Conservation (phyloP, 2,329 filamentous ascomycete species). For the Fusarium ramigenum region DNA sequence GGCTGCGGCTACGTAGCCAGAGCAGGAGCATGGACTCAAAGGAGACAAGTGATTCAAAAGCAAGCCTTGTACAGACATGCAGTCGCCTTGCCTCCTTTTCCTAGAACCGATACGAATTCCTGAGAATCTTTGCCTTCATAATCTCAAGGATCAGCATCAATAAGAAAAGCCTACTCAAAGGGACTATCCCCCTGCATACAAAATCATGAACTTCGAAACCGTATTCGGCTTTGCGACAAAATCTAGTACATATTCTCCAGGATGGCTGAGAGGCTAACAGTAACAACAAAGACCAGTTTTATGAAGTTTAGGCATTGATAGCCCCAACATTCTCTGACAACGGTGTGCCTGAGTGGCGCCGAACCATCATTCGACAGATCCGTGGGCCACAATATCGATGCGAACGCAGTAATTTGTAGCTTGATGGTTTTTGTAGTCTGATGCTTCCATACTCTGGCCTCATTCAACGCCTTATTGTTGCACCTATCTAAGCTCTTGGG, state of each 20-base stretch:
- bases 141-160: not conserved
- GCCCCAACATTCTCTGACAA: accelerated
- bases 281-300: accelerated
- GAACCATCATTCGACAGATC: accelerated
- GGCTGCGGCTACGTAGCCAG: not conserved
- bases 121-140: accelerated
- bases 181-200: not conserved
- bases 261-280: accelerated
- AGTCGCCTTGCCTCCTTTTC: too few relatives aligned
- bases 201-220: accelerated
- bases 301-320: not conserved
- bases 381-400: accelerated
- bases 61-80: too few relatives aligned
- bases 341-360: accelerated
- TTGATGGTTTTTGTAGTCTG: not conserved
- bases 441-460: accelerated
- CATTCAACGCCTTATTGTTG: not conserved
- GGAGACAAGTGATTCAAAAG: not conserved
- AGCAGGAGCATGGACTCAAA: not conserved
- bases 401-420: accelerated
- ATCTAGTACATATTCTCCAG: accelerated
- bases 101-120: too few relatives aligned
- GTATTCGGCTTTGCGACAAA: accelerated
- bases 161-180: too few relatives aligned
- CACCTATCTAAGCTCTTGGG: accelerated